Conservation (phyloP, 192 early-diverging fungal genomes). For the Geranomyces variabilis region DNA sequence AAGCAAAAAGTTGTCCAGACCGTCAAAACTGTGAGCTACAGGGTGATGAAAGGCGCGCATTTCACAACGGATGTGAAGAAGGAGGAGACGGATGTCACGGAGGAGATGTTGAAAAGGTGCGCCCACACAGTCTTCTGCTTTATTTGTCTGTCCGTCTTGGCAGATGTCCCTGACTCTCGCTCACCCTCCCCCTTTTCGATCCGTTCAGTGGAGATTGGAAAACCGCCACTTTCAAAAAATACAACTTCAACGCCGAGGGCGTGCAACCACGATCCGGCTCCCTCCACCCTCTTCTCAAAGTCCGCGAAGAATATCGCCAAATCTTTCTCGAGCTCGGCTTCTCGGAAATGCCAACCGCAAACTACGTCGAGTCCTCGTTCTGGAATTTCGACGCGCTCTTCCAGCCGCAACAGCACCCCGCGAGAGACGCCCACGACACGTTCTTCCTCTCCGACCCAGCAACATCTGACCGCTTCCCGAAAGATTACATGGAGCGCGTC, state of each 20-base stretch:
- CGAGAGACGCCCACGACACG: constrained; percentile 63
- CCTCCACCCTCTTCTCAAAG: constrained; percentile 98
- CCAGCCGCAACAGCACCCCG: constrained; percentile 98
- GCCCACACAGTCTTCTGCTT: neutral
- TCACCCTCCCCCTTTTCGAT: no score
- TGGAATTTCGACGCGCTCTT: constrained; percentile 99
- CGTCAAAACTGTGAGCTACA: constrained; percentile 67
- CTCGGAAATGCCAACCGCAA: constrained; percentile 98
- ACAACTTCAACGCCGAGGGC: constrained; percentile 95
- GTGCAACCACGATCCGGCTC: constrained; percentile 80
- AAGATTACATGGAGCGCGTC: constrained; percentile 88
- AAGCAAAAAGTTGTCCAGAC: constrained; percentile 53
- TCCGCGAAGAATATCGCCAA: constrained; percentile 97
- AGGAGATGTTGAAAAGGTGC: constrained; percentile 83
- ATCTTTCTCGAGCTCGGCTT: constrained; percentile 99
- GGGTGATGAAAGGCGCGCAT: constrained; percentile 81
- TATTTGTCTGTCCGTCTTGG: neutral
- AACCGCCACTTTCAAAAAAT: constrained; percentile 92
- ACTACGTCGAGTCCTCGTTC: constrained; percentile 96
- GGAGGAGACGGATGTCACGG: constrained; percentile 93
- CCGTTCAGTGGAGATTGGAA: constrained; percentile 88
- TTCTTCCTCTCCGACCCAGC: constrained; percentile 71
- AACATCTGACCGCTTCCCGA: constrained; percentile 73
- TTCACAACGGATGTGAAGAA: constrained; percentile 86
- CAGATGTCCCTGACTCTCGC: neutral